Conservation (phyloP, 2,329 filamentous ascomycete species). For the Colletotrichum shisoi region DNA sequence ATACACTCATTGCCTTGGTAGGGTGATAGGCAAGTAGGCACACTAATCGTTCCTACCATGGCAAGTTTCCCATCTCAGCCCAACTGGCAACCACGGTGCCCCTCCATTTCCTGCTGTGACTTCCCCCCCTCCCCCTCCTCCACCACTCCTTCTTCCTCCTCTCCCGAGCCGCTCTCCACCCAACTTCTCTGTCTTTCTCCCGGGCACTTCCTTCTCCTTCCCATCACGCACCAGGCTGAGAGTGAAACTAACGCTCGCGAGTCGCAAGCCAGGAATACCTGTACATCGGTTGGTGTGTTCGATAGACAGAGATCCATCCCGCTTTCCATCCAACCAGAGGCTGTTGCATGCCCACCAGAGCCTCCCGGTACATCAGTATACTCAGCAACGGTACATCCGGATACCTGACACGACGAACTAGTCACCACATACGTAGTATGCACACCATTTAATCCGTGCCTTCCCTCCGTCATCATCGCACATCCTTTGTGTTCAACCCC, state of each 20-base stretch:
- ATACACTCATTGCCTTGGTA: too few relatives aligned
- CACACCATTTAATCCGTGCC: constrained; percentile 25
- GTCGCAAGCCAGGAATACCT: neutral
- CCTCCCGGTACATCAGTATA: constrained; percentile 27
- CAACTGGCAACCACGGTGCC: constrained; percentile 20
- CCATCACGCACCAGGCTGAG: neutral
- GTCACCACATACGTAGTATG: constrained; percentile 15
- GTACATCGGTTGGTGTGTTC: constrained; percentile 8
- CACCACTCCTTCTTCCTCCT: neutral
- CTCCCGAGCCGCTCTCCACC: constrained; percentile 23
- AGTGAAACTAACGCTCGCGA: neutral
- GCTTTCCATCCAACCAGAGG: constrained; percentile 20
- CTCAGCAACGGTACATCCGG: neutral
- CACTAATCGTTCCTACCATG: neutral
- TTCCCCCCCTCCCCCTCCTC: constrained; percentile 2
- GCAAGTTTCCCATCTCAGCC: constrained; percentile 27
- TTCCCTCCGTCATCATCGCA: constrained; percentile 38
- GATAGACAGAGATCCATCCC: constrained; percentile 1
- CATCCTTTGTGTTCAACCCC: constrained; percentile 33
- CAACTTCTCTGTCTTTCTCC: constrained; percentile 28
- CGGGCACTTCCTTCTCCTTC: constrained; percentile 20
- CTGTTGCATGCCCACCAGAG: constrained; percentile 27
- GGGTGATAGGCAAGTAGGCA: too few relatives aligned
- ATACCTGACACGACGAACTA: neutral
- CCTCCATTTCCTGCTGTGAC: constrained; percentile 27